Percentiles rank a stretch among this genome's conserved stretches.
Conservation (phyloP, 352 stramenopile genomes). For the Phytopythium chamaehyphon region DNA sequence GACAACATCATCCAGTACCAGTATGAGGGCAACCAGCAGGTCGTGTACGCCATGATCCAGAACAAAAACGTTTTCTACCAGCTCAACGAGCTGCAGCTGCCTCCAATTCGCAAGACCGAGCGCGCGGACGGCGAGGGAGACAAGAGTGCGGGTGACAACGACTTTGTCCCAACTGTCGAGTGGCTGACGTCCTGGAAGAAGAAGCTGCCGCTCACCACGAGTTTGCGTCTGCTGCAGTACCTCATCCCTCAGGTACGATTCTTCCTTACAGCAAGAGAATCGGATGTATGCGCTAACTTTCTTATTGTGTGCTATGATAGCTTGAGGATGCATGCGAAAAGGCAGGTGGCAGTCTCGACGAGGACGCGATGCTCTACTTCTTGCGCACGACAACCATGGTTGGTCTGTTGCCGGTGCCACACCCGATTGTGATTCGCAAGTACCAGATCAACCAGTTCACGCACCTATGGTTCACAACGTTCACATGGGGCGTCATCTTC, state of each 20-base stretch:
- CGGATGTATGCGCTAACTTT: no score
- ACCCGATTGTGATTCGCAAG: constrained; percentile 98
- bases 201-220: constrained; percentile 94
- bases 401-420: constrained; percentile 95
- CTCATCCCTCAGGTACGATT: constrained; percentile 70
- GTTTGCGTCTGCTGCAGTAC: constrained; percentile 92
- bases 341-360: constrained; percentile 87
- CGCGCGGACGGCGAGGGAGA: constrained; percentile 11
- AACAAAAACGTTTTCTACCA: constrained; percentile 94
- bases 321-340: constrained; percentile 74
- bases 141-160: constrained; percentile 22
- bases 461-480: constrained; percentile 98
- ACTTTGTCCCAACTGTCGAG: constrained; percentile 88
- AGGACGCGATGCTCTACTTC: constrained; percentile 96
- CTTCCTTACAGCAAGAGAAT: no score
- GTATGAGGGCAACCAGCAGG: constrained; percentile 94
- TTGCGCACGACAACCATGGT: constrained; percentile 97
- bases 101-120: constrained; percentile 68
- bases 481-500: constrained; percentile 99
- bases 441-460: constrained; percentile 99
- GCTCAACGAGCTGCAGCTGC: constrained; percentile 86
- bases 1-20: constrained; percentile 99
- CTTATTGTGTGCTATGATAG: constrained; percentile 12
- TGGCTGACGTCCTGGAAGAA: constrained; percentile 95
- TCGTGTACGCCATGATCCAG: constrained; percentile 98